A percentile compares a stretch with the other conserved stretches of the same genome.
Evolutionary conservation across 805 yeast genomes (phyloP).

Genomic region (Nakazawaea holstii): DNA sequence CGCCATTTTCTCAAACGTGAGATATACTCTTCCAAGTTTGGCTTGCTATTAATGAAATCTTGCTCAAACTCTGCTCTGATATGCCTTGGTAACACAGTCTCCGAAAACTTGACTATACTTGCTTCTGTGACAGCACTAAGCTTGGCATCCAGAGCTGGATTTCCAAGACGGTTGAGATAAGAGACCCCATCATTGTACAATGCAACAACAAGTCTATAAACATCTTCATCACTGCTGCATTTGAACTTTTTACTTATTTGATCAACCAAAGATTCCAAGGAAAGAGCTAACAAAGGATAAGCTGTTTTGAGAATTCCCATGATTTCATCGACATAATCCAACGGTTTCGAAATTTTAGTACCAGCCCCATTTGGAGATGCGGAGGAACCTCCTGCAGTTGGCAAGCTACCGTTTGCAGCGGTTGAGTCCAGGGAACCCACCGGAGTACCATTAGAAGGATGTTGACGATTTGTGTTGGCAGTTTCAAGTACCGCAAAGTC

Average conservation of each 20-base stretch:
- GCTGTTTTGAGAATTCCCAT: constrained; percentile 96
- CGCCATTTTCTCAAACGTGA: constrained; percentile 86
- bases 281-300: constrained; percentile 86
- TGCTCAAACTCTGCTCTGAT: constrained; percentile 85
- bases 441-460: constrained; percentile 2
- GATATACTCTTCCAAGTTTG: constrained; percentile 84
- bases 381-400: constrained; percentile 1
- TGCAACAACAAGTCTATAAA: constrained; percentile 90
- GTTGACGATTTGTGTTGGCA: constrained; percentile 9
- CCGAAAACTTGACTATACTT: constrained; percentile 84
- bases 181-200: constrained; percentile 90
- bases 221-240: constrained; percentile 92
- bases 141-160: constrained; percentile 82
- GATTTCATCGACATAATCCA: constrained; percentile 89
- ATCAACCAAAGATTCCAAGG: constrained; percentile 91
- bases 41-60: constrained; percentile 83
- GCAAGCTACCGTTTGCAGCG: constrained; percentile 5
- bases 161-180: constrained; percentile 77
- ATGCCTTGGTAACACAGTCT: constrained; percentile 84
- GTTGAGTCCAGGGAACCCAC: constrained; percentile 6
- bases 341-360: constrained; percentile 43
- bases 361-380: constrained; percentile 6
- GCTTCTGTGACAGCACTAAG: constrained; percentile 90
- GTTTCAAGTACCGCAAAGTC: constrained; percentile 81
- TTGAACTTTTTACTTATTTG: constrained; percentile 93